Percentiles rank a stretch among this genome's conserved stretches.
Evolutionary conservation across 2,329 filamentous ascomycete species (phyloP).

Genomic region (Pyricularia sp.): DNA sequence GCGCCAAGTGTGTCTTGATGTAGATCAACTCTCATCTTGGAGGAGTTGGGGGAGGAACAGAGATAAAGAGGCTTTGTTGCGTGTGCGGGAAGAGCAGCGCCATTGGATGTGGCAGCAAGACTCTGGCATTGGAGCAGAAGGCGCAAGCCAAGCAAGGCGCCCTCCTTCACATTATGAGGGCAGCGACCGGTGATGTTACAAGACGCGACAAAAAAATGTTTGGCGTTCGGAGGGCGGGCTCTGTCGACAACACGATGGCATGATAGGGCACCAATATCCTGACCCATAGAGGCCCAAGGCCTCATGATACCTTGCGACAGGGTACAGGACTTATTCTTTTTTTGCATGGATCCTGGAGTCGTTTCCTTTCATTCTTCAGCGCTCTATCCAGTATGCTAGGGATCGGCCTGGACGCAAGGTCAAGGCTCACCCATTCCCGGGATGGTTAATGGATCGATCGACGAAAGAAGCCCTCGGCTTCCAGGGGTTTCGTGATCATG

Average conservation of each 20-base stretch:
- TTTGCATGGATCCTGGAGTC: constrained; percentile 4
- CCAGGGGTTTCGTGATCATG: neutral
- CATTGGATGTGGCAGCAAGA: neutral
- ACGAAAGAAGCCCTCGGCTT: neutral
- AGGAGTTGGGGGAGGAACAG: neutral
- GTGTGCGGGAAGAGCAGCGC: neutral
- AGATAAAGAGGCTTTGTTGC: neutral
- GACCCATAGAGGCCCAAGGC: neutral
- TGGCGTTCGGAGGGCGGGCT: neutral
- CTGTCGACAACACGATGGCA: neutral
- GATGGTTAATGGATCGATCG: neutral
- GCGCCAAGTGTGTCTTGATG: constrained; percentile 79
- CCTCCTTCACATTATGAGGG: neutral
- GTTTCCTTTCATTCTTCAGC: neutral
- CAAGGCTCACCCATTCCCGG: neutral
- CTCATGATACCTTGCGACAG: neutral
- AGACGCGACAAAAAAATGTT: neutral
- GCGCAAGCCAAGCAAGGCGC: neutral
- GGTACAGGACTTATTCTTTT: constrained; percentile 1
- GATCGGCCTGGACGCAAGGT: neutral
- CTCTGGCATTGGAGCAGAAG: neutral
- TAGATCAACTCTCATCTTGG: constrained; percentile 19
- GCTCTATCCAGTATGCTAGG: neutral
- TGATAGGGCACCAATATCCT: neutral
- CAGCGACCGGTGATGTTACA: neutral